Evolutionary conservation across 371 early-diverging fungal species (phyloP), one percentile per base, ranked within the genome.

Genomic region (Umbelopsis sp.): DNA sequence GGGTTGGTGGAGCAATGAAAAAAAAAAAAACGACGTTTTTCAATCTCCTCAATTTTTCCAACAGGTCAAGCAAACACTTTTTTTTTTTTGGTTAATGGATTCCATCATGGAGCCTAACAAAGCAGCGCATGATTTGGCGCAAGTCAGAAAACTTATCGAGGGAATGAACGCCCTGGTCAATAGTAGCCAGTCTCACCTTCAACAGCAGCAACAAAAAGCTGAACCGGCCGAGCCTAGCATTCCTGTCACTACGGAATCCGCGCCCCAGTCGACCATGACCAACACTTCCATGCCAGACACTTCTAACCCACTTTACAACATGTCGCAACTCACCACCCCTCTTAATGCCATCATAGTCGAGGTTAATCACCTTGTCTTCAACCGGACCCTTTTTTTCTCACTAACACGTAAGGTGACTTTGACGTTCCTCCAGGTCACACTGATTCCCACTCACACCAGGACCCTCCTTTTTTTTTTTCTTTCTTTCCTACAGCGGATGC

Each of bases 91-190:
- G 12, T 35, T 57, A 37, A 57, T 57, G 57, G 57, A 57, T 57
- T 57, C 57, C 29, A 57, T 57, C 57, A 57, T 57, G 57, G 57
- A 57, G 35, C 57, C 57, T 29, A 57, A 57, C 57, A 57, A 57
- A 68, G 82, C 82, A 65, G 84, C 81, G 12, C 81, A 77, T 48
- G 81, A 83, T 66, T 68, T 83, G 62, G 84, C 84, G 53, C 81
- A 83, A 69, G 81, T 83, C 16, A 65, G 84, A 65, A 83, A 83
- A 64, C 74, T 83, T 29, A 81, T 83, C 51, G 84, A 83, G 66
- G 79, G 81, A 37, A 83, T 83, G 81, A 83, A 77, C 68, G 79
- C 81, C 18, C 69, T 83, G 9, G 78, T 81, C 32, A 74, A 74
- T 44, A 77, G 73, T 29, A 41, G 41, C 41, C 80, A 77, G 67